These are phyloP conservation scores for Tuber calosporum DNA, from an alignment of 495 filamentous ascomycete genomes.

Conservation along the genomic window DNA sequence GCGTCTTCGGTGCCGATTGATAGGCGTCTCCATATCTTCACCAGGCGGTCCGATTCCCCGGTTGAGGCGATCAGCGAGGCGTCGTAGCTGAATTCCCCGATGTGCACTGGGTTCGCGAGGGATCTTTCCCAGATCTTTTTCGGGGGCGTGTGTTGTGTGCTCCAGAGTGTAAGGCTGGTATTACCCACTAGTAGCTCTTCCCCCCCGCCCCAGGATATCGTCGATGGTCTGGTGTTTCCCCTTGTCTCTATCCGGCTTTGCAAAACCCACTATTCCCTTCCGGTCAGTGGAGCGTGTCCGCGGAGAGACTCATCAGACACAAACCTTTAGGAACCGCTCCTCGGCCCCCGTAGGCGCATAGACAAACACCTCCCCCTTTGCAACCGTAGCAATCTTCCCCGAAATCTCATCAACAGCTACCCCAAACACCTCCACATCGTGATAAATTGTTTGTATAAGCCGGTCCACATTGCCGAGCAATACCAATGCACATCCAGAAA, in stretches of 20 bases:
- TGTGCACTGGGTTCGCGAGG: conserved; percentile 65
- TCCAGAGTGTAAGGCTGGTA: conserved; percentile 64
- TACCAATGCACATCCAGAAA: conserved; percentile 77
- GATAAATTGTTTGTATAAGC: conserved; percentile 85
- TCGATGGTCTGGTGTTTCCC: conserved; percentile 31
- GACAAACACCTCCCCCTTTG: conserved; percentile 58
- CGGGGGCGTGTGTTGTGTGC: conserved; percentile 47
- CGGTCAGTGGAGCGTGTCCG: conserved; percentile 20
- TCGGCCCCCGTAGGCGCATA: conserved; percentile 70
- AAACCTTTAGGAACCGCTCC: conserved; percentile 62
- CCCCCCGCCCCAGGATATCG: conserved; percentile 76
- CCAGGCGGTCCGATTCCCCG: conserved; percentile 68
- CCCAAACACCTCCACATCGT: conserved; percentile 66
- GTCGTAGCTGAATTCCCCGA: conserved; percentile 77
- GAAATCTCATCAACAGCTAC: conserved; percentile 70
- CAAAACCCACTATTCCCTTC: conserved; percentile 50
- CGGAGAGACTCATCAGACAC: conserved; percentile 7
- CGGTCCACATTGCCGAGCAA: conserved; percentile 68
- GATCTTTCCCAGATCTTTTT: conserved; percentile 61
- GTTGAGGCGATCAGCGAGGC: conserved; percentile 76
- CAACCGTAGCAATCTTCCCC: conserved; percentile 76
- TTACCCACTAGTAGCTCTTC: conserved; percentile 77
- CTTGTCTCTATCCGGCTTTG: conserved; percentile 42
- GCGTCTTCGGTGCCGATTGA: conserved; percentile 78
- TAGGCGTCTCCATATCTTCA: conserved; percentile 87